Base-by-base conservation (phyloP, 2,329 filamentous ascomycete species). In the Paecilomyces dactylethromorphus region DNA sequence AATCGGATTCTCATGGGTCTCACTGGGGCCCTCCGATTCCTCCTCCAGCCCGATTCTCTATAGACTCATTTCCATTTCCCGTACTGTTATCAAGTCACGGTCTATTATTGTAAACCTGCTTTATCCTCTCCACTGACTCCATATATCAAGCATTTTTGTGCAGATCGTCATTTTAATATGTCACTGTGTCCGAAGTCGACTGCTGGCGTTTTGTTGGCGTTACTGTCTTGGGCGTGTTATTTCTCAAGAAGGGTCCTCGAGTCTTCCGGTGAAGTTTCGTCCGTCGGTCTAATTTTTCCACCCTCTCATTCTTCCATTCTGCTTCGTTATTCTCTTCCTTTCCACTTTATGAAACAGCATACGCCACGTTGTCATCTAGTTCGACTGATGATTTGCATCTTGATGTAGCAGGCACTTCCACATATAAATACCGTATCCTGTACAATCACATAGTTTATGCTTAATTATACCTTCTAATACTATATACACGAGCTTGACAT, bases 81-180 rank as follows among this genome's bases (percentile, higher is more conserved):
- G 15, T 8, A 7, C 72, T 68, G 55, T 51, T 50, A 33, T 53
- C 54, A 55, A 57, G 31, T 29, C 8, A 18, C 49, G 21, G 56
- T 55, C 55, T 50, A 13, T 55, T 56, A 53, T 18, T 18, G 11
- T 52, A 45, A 45, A 45, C 35, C 39, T 45, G 39, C 6, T 13
- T 58, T 11, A 31, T 57, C 45, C 39, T 45, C 39, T 45, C 39
- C 39, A 45, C 39, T 45, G n/a, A 18, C 15, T 45, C 18, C 39
- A 29, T 18, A 45, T 45, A 45, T 45, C 39, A 18, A 45, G 39
- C 39, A 45, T 45, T 45, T 45, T 45, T 21, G 1, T 45, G n/a
- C 15, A n/a, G 35, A n/a, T n/a, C 35, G 8, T n/a, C 15, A 7
- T 45, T 45, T 18, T 45, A 18, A 18, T 18, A 45, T 45, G 8